A percentile compares a stretch with the other conserved stretches of the same genome.
These are phyloP conservation scores for Nakazawaea ishiwadae DNA, from an alignment of 805 yeast species.

Conservation along the genomic window DNA sequence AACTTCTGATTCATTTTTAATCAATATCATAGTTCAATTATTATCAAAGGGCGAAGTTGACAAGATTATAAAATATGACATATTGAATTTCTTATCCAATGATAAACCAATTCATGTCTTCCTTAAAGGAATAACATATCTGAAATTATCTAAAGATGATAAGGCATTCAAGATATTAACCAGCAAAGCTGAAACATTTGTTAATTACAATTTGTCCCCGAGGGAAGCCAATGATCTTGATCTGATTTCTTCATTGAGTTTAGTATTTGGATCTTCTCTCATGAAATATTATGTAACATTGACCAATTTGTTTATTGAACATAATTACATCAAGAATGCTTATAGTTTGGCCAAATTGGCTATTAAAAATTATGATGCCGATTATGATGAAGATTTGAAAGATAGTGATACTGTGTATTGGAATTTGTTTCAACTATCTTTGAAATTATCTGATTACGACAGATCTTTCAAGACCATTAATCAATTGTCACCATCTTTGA, in stretches of 20 bases:
- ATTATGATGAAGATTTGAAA: slow-evolving; percentile 19
- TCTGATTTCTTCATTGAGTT: neutral
- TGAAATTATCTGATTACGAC: slow-evolving; percentile 26
- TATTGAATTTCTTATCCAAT: slow-evolving; percentile 15
- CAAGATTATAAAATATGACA: slow-evolving; percentile 12
- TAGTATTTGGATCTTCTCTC: slow-evolving; percentile 25
- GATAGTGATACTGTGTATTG: slow-evolving; percentile 18
- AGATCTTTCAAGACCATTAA: slow-evolving; percentile 20
- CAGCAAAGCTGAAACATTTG: slow-evolving; percentile 23
- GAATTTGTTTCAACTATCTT: slow-evolving; percentile 24
- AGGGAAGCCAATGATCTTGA: slow-evolving; percentile 10
- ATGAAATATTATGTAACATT: slow-evolving; percentile 33
- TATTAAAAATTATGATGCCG: slow-evolving; percentile 10
- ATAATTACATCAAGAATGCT: slow-evolving; percentile 15
- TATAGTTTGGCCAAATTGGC: slow-evolving; percentile 16
- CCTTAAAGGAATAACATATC: slow-evolving; percentile 22
- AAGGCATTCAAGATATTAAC: slow-evolving; percentile 28
- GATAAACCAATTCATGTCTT: slow-evolving; percentile 18
- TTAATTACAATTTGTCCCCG: slow-evolving; percentile 17
- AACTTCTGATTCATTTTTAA: slow-evolving; percentile 16
- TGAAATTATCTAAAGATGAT: slow-evolving; percentile 20
- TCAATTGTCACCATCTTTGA: slow-evolving; percentile 1
- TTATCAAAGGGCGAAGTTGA: slow-evolving; percentile 10
- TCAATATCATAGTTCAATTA: slow-evolving; percentile 20
- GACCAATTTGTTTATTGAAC: slow-evolving; percentile 30